Evolutionary conservation across 2,329 filamentous ascomycete species (phyloP).

Genomic region (Monilinia fructigena): DNA sequence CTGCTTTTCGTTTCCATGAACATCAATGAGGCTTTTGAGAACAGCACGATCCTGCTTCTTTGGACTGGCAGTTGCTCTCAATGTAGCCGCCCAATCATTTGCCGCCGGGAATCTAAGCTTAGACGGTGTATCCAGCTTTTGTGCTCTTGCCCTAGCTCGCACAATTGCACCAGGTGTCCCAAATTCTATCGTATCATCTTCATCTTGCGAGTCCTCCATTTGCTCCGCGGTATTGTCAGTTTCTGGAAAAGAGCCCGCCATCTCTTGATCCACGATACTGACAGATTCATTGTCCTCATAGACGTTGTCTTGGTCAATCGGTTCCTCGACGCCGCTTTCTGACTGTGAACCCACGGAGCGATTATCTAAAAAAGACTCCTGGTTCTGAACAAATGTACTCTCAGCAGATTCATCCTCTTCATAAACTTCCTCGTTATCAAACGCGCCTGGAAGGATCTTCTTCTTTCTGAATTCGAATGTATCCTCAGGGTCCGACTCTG

Average conservation of each 20-base stretch:
- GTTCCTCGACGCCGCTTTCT: conserved; percentile 52
- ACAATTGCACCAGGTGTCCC: conserved; percentile 58
- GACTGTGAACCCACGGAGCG: conserved; percentile 81
- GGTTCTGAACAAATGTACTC: conserved; percentile 42
- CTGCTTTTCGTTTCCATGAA: conserved; percentile 41
- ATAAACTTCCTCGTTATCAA: conserved; percentile 60
- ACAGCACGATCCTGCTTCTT: conserved; percentile 86
- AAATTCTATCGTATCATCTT: conserved; percentile 46
- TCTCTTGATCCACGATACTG: conserved; percentile 65
- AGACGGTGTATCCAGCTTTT: conserved; percentile 58
- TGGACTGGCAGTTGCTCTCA: conserved; percentile 91
- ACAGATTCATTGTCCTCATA: conserved; percentile 75
- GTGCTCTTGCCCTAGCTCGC: conserved; percentile 61
- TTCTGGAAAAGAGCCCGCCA: conserved; percentile 75
- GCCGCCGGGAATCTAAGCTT: conserved; percentile 60
- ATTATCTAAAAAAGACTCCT: conserved; percentile 87
- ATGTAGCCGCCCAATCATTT: conserved; percentile 89
- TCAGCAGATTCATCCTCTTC: conserved; percentile 56
- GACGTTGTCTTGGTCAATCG: conserved; percentile 63
- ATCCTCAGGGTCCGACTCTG: conserved; percentile 41
- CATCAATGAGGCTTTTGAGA: conserved; percentile 50
- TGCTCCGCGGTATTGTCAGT: conserved; percentile 77
- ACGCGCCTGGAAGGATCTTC: conserved; percentile 71
- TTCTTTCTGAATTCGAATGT: conserved; percentile 41
- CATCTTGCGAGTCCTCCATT: conserved; percentile 51